These are phyloP conservation scores for Plasmodium relictum DNA, from an alignment of 169 alveolate genomes.

Conservation along the genomic window DNA sequence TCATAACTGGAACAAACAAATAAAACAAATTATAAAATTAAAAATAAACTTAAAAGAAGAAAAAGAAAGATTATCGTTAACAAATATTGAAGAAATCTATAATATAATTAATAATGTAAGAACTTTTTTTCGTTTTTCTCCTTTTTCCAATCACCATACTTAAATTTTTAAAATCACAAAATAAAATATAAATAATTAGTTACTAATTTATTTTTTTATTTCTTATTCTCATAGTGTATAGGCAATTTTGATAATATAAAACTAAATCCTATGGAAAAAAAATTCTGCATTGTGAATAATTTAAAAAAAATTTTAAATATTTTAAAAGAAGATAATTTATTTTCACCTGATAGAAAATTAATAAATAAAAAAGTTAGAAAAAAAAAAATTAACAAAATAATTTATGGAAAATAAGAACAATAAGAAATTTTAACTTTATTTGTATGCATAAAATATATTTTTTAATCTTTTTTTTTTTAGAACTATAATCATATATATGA, in stretches of 20 bases:
- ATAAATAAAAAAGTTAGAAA: constrained; percentile 50
- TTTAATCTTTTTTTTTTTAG: constrained; percentile 18
- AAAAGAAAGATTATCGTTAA: constrained; percentile 39
- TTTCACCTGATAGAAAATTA: constrained; percentile 61
- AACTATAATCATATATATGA: constrained; percentile 70
- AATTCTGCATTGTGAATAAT: constrained; percentile 39
- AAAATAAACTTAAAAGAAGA: constrained; percentile 52
- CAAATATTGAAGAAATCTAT: constrained; percentile 73
- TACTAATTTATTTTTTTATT: background rate
- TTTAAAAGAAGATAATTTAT: constrained; percentile 72
- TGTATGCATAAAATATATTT: background rate
- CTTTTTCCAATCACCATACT: too few species aligned
- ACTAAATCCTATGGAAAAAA: constrained; percentile 1
- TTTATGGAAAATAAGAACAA: background rate
- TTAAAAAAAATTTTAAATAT: constrained; percentile 64
- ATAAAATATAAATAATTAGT: background rate
- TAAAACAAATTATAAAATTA: constrained; percentile 55
- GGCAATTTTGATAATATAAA: constrained; percentile 14
- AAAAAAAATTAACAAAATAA: background rate
- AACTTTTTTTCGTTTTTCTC: background rate
- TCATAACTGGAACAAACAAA: constrained; percentile 74
- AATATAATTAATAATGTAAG: constrained; percentile 59
- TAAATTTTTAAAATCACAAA: background rate
- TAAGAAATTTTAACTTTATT: background rate
- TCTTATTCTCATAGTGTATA: constrained; percentile 15